Evolutionary conservation across 345 rosid species (phyloP), one percentile per base, ranked within the genome.

Genomic region (Salix udensis): DNA sequence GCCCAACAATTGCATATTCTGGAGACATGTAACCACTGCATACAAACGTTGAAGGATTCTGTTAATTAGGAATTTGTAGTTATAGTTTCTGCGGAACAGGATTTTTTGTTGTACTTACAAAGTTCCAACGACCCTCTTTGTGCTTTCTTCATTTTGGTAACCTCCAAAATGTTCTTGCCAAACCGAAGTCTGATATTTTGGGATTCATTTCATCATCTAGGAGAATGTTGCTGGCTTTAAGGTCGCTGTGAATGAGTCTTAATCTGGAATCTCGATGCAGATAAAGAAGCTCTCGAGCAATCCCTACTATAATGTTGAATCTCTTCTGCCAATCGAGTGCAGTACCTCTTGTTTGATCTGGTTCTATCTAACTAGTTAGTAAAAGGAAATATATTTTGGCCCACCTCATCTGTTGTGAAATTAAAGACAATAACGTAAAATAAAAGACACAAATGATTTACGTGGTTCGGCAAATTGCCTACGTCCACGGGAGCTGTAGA

Each of bases 151-250:
- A 65, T 46, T 65, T 65, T 74, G 71, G 48, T 66, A 46, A 31
- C 46, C 62, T 44, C 77, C 77, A 65, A 74, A 74, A 28, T 26
- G 77, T 64, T 74, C 77, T 74, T 65, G 77, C 77, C 21, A 65
- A 50, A 74, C 71, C 77, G n/a, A 74, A 74, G 71, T 74, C 65
- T 31, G 71, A 74, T 28, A 74, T 65, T 74, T 74, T 74, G 69
- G 71, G 70, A 65, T 55, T 74, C 70, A 74, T 46, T 26, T 74
- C 77, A 65, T 74, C 77, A 64, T 65, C 77, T 68, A 74, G 31
- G 34, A 65, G 71, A 65, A 74, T 74, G 69, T 65, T 74, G 71
- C 42, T 74, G 70, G 70, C 77, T 65, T 74, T 74, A 36, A 62
- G 69, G 37, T 71, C 48, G 48, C 26, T 71, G 10, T 71, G 65